Percentiles rank a stretch among this genome's conserved stretches.
These are phyloP conservation scores for Flaveria trinervia DNA, from an alignment of 129 eudicot genomes.

Conservation along the genomic window DNA sequence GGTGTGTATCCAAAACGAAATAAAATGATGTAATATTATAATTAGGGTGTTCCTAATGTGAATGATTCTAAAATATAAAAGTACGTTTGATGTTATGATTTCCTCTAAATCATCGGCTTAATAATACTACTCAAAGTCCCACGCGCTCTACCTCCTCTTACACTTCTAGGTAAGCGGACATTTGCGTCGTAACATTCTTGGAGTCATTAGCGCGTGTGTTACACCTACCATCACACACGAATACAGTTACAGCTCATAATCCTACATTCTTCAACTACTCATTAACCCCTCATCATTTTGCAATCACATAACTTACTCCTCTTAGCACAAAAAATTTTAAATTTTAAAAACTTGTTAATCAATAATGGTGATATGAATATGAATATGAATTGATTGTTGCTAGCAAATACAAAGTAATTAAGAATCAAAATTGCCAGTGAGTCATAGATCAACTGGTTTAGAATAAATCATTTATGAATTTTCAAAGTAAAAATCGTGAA, in stretches of 20 bases:
- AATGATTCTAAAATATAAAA: too few species aligned
- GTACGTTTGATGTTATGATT: too few species aligned
- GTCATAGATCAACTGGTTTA: too few species aligned
- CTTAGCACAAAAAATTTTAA: neutral
- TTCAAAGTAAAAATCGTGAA: too few species aligned
- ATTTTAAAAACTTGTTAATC: neutral
- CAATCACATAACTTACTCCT: constrained; percentile 9
- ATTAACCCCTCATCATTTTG: neutral
- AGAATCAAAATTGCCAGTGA: too few species aligned
- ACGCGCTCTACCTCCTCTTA: neutral
- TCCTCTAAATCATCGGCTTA: too few species aligned
- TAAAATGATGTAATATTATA: too few species aligned
- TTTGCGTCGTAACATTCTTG: constrained; percentile 12
- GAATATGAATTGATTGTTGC: neutral
- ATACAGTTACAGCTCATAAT: neutral
- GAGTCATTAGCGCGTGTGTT: constrained; percentile 18
- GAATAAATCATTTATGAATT: too few species aligned
- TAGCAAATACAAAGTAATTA: neutral
- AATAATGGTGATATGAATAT: neutral
- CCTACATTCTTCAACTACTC: constrained; percentile 10
- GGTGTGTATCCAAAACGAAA: too few species aligned
- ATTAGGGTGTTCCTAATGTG: too few species aligned
- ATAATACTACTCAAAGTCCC: neutral
- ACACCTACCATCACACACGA: constrained; percentile 19
- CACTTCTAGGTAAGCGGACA: neutral